Base-by-base conservation (phyloP, 805 yeast species). In the Scheffersomyces amazonensis region DNA sequence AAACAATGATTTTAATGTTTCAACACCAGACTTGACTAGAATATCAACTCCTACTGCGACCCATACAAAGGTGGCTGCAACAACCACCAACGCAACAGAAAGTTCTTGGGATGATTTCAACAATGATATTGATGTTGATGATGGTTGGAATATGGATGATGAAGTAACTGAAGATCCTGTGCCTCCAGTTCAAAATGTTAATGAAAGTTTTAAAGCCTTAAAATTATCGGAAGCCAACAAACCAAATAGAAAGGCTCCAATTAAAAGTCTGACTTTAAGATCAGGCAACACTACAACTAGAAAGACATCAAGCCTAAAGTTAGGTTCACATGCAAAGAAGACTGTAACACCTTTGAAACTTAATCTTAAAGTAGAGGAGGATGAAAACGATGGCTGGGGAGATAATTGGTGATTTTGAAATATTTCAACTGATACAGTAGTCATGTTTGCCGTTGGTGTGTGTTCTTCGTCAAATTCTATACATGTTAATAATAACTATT, bases 11-110 rank as follows among this genome's bases (percentile, higher is more conserved):
- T 54, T 67, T 44, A 60, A 66, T 41, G 27, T 35, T 15, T 64
- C 71, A 1, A 64, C 70, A 2, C 69, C 71, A 1, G 69, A 65
- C 32, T 42, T 66, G 30, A 56, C 62, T 5, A 40, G 62, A 17
- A 52, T 48, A 0, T 48, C 56, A 1, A 52, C 68, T 1, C 67
- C 69, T 9, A 49, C 49, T 3, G 34, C 28, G 21, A 33, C 28
- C 7, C 24, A 23, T n/a, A 28, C 35, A 9, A 27, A 16, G 36
- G 38, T 18, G 28, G 11, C 12, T 20, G 25, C 24, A 15, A 24
- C 13, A 13, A 27, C 21, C 16, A 31, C 10, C 13, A 22, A 22
- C 20, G 18, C 33, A 5, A 31, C n/a, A 20, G 54, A 47, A 11
- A 56, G 46, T 9, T 51, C 36, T 3, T 46, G 51, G 50, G 55